phyloP scores from a whole-genome alignment of 768 basidiomycete species.

The Phallus indusiatus region DNA sequence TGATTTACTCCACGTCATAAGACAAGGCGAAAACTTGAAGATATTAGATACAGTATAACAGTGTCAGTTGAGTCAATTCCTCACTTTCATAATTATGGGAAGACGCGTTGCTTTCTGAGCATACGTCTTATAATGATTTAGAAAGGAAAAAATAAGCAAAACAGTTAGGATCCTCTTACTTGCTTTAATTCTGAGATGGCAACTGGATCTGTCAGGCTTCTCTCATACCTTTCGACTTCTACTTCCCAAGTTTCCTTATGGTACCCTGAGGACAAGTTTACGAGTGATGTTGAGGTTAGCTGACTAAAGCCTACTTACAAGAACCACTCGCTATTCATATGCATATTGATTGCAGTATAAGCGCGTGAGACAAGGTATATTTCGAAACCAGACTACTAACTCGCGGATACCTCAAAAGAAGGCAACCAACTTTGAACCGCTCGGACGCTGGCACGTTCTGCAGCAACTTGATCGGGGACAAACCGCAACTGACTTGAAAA shows the following conservation, averaged over 20 bases:
- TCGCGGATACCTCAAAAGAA: too few species aligned
- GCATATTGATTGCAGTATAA: background rate
- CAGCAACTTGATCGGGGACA: too few species aligned
- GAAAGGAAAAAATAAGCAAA: background rate
- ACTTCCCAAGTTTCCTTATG: background rate
- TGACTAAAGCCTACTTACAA: background rate
- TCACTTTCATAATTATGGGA: slow-evolving; percentile 3
- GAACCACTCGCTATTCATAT: background rate
- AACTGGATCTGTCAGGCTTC: background rate
- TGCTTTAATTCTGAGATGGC: background rate
- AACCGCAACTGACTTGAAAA: too few species aligned
- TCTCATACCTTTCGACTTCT: background rate
- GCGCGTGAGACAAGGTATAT: background rate
- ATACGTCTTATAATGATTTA: background rate
- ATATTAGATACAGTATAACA: background rate
- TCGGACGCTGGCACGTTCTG: too few species aligned
- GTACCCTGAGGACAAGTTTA: background rate
- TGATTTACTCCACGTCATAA: background rate
- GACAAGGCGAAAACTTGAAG: background rate
- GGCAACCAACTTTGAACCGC: too few species aligned
- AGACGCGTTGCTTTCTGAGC: slow-evolving; percentile 1
- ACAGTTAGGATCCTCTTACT: background rate
- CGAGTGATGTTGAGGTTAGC: background rate
- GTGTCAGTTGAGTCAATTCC: background rate
- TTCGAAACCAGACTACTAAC: background rate